Evolutionary conservation across 495 filamentous ascomycete genomes (phyloP).

Genomic region (Xylaria telfairii): DNA sequence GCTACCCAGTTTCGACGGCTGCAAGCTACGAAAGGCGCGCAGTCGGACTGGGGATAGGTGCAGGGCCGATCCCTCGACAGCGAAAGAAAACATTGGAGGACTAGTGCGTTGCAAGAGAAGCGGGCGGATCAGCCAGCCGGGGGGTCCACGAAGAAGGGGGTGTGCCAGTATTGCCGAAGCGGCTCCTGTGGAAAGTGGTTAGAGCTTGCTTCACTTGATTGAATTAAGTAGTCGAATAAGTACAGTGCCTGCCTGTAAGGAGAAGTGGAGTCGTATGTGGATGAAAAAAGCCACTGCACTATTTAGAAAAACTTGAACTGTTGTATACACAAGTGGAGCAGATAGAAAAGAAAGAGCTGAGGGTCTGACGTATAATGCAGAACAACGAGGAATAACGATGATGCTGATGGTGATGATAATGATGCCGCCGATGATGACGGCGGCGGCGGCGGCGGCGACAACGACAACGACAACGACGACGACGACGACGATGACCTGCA

Average conservation of each 20-base stretch:
- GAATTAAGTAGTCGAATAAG: slow-evolving; percentile 1
- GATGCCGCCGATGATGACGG: not conserved
- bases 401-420: not conserved
- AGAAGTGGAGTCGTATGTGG: not conserved
- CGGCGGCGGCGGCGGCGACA: not conserved
- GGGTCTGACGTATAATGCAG: not conserved
- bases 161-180: slow-evolving; percentile 38
- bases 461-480: not conserved
- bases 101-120: slow-evolving; percentile 37
- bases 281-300: not conserved
- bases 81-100: slow-evolving; percentile 31
- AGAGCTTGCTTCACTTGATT: slow-evolving; percentile 12
- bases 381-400: not conserved
- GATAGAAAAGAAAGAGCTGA: not conserved
- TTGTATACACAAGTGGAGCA: not conserved
- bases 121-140: slow-evolving; percentile 28
- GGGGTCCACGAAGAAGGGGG: slow-evolving; percentile 27
- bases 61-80: slow-evolving; percentile 43
- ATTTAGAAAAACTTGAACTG: not conserved
- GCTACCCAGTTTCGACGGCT: slow-evolving; percentile 38
- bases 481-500: not conserved
- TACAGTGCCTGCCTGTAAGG: not conserved
- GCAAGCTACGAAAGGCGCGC: slow-evolving; percentile 23
- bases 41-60: slow-evolving; percentile 37
- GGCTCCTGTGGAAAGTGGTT: slow-evolving; percentile 27